Evolutionary conservation across 768 basidiomycete genomes (phyloP), one percentile per base, ranked within the genome.

Genomic region (Xerocomus brunneocitrinus): DNA sequence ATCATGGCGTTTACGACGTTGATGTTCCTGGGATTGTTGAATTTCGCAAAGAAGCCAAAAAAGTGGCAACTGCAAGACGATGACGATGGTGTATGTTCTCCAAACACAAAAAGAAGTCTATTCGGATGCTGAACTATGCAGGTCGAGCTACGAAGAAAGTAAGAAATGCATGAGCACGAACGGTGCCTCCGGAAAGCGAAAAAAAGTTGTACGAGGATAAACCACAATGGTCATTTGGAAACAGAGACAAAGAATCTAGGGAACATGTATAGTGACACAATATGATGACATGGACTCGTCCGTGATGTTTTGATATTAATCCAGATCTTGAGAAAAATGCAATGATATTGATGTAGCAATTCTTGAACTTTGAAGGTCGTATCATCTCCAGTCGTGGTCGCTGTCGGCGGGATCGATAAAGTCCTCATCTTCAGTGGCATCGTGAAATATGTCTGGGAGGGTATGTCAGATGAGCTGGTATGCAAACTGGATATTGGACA

Each of bases 391-490:
- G 31, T 69, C 57, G 34, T 62, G 59, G 24, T 70, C 71, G 32
- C 54, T 58, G 43, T 68, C 71, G 14, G 61, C 66, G 10, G 66
- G 66, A 43, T 69, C 66, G 25, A 39, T 54, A 49, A 69, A 42
- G 22, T 78, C 79, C 2, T 80, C 79, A 31, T 72, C 66, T 40
- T 83, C 81, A 3, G 78, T 79, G 51, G 68, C 54, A 52, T 84
- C 81, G 53, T 83, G 79, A 57, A 81, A 85, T 36, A 76, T 77
- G 55, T 85, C 85, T 84, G 55, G n/a, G 49, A 35, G 45, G 40
- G 38, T 24, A 22, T 24, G 53, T 56, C 34, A 52, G 49, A 12
- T 49, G 16, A 25, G 16, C 4, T 24, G 36, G 39, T 49, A 34
- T 53, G 42, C 27, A 48, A 25, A 32, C 42, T 3, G 30, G 8